A percentile compares a stretch with the other conserved stretches of the same genome.
These are phyloP conservation scores for Astraeus odoratus DNA, from an alignment of 768 basidiomycete genomes.

Conservation along the genomic window DNA sequence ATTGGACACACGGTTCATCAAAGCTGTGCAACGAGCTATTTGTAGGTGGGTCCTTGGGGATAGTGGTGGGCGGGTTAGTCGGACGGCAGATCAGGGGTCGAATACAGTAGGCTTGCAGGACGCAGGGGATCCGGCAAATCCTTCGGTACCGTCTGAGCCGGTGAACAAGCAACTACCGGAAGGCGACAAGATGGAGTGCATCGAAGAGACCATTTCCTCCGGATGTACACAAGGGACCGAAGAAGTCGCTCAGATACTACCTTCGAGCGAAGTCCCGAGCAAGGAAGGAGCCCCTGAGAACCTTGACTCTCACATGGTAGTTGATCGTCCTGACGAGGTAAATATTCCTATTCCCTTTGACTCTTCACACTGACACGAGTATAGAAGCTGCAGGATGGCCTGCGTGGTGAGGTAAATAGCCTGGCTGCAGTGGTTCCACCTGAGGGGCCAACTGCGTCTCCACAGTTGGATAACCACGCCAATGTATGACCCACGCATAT, in stretches of 20 bases:
- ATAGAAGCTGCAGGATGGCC: neutral
- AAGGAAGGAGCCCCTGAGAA: neutral
- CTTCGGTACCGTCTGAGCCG: neutral
- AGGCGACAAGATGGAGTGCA: constrained; percentile 15
- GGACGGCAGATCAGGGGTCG: constrained; percentile 1
- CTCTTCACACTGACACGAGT: neutral
- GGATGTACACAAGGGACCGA: neutral
- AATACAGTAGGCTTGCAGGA: neutral
- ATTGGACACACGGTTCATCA: constrained; percentile 32
- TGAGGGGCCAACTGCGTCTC: constrained; percentile 6
- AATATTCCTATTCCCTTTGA: neutral
- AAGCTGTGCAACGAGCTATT: constrained; percentile 27
- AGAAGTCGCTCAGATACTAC: neutral
- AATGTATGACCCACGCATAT: constrained; percentile 21
- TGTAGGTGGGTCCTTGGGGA: constrained; percentile 22
- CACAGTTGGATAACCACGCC: constrained; percentile 18
- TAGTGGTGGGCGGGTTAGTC: constrained; percentile 4
- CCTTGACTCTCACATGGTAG: constrained; percentile 10
- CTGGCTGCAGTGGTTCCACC: constrained; percentile 7
- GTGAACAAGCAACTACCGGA: neutral
- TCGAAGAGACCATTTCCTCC: constrained; percentile 5
- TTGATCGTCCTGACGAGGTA: constrained; percentile 18
- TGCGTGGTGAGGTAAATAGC: neutral
- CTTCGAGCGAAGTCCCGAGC: neutral
- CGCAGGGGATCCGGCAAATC: neutral